Conservation (phyloP, 306 rosid genomes). For the Rosa lucieae region DNA sequence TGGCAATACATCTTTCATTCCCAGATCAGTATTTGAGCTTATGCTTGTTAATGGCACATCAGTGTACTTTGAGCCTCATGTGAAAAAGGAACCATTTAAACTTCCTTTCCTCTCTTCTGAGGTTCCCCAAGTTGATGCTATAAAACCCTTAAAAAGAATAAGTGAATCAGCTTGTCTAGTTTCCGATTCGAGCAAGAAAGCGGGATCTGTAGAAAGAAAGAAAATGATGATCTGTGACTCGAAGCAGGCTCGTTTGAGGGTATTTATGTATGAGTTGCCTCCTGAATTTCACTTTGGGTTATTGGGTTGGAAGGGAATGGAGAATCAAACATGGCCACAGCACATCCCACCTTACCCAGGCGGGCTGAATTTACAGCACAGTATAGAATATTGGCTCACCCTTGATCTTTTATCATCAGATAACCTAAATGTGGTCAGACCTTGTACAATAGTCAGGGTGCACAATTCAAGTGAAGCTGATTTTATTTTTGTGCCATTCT, state of each 20-base stretch:
- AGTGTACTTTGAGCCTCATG: slow-evolving; percentile 51
- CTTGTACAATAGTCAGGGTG: slow-evolving; percentile 71
- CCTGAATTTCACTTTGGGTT: slow-evolving; percentile 88
- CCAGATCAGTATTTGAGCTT: slow-evolving; percentile 71
- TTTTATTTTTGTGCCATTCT: slow-evolving; percentile 86
- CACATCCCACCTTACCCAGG: slow-evolving; percentile 74
- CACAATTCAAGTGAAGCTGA: slow-evolving; percentile 79
- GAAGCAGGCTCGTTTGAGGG: slow-evolving; percentile 53
- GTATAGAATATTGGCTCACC: slow-evolving; percentile 89
- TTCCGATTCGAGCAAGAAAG: slow-evolving; percentile 34
- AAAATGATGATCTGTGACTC: slow-evolving; percentile 41
- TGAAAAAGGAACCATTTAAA: slow-evolving; percentile 33
- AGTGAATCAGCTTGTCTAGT: slow-evolving; percentile 36
- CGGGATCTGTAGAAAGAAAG: slow-evolving; percentile 28
- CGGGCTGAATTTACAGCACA: slow-evolving; percentile 91
- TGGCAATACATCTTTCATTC: slow-evolving; percentile 57
- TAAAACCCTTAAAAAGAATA: slow-evolving; percentile 15
- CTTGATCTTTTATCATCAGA: slow-evolving; percentile 82
- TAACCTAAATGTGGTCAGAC: slow-evolving; percentile 29
- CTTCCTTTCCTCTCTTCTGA: slow-evolving; percentile 31
- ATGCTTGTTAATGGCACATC: slow-evolving; percentile 67
- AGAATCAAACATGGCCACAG: slow-evolving; percentile 76
- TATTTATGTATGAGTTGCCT: slow-evolving; percentile 89
- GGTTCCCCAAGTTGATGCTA: slow-evolving; percentile 24
- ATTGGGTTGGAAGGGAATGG: slow-evolving; percentile 82